Evolutionary conservation across 495 filamentous ascomycete genomes (phyloP).

Genomic region (Trichodelitschia bisporula): DNA sequence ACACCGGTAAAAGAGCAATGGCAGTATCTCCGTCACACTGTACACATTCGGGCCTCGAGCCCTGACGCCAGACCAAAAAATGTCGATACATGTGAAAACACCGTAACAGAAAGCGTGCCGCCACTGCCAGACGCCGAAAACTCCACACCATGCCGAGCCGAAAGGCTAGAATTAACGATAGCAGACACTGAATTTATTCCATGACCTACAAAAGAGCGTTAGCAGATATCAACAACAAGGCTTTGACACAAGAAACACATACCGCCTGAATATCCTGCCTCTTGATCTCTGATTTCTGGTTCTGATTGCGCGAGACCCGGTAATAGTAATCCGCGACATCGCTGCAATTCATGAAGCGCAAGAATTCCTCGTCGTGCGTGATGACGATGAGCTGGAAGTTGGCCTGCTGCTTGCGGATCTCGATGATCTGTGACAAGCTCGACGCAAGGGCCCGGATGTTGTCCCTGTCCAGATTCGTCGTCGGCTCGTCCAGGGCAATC

Average conservation of each 20-base stretch:
- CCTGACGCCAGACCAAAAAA: too few species aligned
- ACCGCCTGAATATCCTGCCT: constrained; percentile 40
- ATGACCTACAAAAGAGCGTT: too few species aligned
- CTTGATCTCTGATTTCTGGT: constrained; percentile 71
- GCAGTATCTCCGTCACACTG: too few species aligned
- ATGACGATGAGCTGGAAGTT: constrained; percentile 98
- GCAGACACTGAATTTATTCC: too few species aligned
- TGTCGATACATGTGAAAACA: too few species aligned
- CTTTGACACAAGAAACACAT: neutral
- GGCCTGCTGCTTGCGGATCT: constrained; percentile 52
- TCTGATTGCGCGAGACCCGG: constrained; percentile 56
- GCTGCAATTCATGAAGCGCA: constrained; percentile 76
- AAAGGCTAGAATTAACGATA: too few species aligned
- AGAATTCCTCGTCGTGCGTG: constrained; percentile 95
- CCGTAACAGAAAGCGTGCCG: too few species aligned
- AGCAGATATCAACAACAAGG: too few species aligned
- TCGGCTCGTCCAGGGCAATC: constrained; percentile 94
- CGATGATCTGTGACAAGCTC: constrained; percentile 71
- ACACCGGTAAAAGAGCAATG: too few species aligned
- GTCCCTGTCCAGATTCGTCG: constrained; percentile 85
- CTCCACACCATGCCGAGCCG: too few species aligned
- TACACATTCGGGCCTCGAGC: too few species aligned
- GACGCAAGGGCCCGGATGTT: constrained; percentile 78
- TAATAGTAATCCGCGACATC: constrained; percentile 89
- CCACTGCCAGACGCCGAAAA: too few species aligned